Evolutionary conservation across 768 basidiomycete genomes (phyloP).

Genomic region (Amanita subjunquillea): DNA sequence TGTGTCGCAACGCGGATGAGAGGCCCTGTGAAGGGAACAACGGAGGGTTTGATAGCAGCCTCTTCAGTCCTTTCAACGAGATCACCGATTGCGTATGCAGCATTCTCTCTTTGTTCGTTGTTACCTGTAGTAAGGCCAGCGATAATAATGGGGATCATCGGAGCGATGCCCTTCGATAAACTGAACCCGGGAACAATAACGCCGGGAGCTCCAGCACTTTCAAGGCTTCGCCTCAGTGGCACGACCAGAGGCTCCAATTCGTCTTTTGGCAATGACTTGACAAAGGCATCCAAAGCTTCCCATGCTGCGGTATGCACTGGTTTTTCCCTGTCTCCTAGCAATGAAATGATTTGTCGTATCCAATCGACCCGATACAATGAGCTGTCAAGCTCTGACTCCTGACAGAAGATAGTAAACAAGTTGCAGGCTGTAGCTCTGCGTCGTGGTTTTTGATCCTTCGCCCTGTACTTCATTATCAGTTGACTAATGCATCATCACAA

Average conservation of each 20-base stretch:
- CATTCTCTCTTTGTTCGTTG: constrained; percentile 92
- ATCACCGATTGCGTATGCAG: constrained; percentile 94
- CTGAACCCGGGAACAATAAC: constrained; percentile 78
- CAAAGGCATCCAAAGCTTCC: constrained; percentile 74
- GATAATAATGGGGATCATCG: constrained; percentile 79
- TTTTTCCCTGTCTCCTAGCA: constrained; percentile 71
- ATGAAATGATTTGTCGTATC: constrained; percentile 79
- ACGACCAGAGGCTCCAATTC: constrained; percentile 88
- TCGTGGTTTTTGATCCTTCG: constrained; percentile 58
- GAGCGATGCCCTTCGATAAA: constrained; percentile 71
- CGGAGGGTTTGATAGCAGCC: constrained; percentile 84
- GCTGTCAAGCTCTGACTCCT: constrained; percentile 71
- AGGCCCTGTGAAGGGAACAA: constrained; percentile 91
- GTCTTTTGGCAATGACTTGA: constrained; percentile 87
- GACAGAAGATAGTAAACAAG: constrained; percentile 76
- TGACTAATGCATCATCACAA: background rate
- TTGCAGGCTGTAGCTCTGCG: constrained; percentile 74
- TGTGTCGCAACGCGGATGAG: constrained; percentile 92
- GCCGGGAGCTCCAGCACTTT: constrained; percentile 73
- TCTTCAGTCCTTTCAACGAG: constrained; percentile 82
- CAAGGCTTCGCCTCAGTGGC: constrained; percentile 80
- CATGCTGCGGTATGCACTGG: constrained; percentile 76
- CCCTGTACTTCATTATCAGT: constrained; percentile 36
- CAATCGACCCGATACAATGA: constrained; percentile 88
- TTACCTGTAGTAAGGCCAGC: constrained; percentile 90